These are phyloP conservation scores for Solanum pennellii DNA, from an alignment of 257 asterid genomes.

Conservation along the genomic window DNA sequence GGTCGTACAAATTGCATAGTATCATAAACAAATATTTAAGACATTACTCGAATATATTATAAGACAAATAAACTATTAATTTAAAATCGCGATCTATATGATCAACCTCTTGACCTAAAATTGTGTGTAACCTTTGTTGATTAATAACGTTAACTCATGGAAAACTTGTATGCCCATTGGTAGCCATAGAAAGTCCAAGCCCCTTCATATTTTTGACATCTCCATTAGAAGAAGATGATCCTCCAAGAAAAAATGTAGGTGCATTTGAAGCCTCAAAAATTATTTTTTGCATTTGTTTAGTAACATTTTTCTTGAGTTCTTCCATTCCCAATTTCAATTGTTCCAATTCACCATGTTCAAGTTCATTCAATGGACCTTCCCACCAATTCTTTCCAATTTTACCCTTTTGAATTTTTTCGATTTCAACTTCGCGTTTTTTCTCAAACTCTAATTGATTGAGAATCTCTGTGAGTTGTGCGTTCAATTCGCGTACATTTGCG, in stretches of 20 bases:
- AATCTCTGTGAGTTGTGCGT: slow-evolving; percentile 18
- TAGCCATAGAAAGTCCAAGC: slow-evolving; percentile 26
- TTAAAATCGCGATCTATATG: neutral
- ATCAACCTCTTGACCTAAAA: neutral
- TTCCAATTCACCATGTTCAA: slow-evolving; percentile 19
- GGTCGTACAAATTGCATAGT: neutral
- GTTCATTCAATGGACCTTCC: slow-evolving; percentile 25
- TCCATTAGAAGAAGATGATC: neutral
- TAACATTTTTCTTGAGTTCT: slow-evolving; percentile 17
- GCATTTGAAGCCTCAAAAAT: slow-evolving; percentile 4
- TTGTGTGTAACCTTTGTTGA: neutral
- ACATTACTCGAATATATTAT: neutral
- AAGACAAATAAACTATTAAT: neutral
- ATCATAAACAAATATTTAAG: neutral
- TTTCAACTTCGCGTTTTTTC: slow-evolving; percentile 15
- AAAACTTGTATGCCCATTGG: slow-evolving; percentile 11
- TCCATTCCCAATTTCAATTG: slow-evolving; percentile 33
- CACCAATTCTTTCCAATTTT: slow-evolving; percentile 21
- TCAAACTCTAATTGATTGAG: slow-evolving; percentile 15
- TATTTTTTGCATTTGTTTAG: slow-evolving; percentile 11
- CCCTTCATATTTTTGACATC: neutral
- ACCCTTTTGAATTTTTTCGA: slow-evolving; percentile 13
- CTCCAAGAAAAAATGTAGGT: slow-evolving; percentile 1
- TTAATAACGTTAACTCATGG: neutral
- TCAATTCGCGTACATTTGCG: slow-evolving; percentile 26